Base-by-base conservation (phyloP, 768 basidiomycete genomes). In the Lentinula guzmanii region DNA sequence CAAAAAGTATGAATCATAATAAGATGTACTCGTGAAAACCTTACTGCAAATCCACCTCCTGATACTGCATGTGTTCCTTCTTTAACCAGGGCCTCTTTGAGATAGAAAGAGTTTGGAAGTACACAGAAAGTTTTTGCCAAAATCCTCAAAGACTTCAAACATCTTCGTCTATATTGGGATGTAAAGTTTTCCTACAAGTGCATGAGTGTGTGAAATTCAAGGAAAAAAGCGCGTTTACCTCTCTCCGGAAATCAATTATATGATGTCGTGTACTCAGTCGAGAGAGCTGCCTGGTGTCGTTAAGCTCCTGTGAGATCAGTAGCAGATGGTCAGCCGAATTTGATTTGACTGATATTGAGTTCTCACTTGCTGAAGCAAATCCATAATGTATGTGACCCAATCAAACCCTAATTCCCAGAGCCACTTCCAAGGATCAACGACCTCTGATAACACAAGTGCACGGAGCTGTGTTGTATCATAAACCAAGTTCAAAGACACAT, bases 1-100 rank as follows among this genome's bases (percentile, higher is more conserved):
- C n/a, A n/a, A 21, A 13, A 18, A 37, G 18, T 4, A 31, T n/a
- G 21, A 28, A 37, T 5, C 13, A 8, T 43, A 16, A 43, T 15
- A 43, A 3, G 42, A 15, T 60, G n/a, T 11, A 46, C 10, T n/a
- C 21, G 5, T 35, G 5, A 39, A 52, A 13, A 9, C 21, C 60
- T 21, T 42, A 61, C 60, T n/a, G 60, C 50, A 34, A 61, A 61
- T 24, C 60, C 60, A 13, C 60, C 60, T 8, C 60, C 60, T 5
- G 24, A 39, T 35, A 61, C 52, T 37, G 52, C 60, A 61, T 53
- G 24, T 21, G 35, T 42, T 11, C 60, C 52, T 41, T 24, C 52
- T 6, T 35, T 51, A 10, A n/a, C 10, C 11, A 28, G 28, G 28
- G 37, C 52, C n/a, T 53, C 60, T n/a, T 61, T 9, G 4, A 53